A percentile compares a stretch with the other conserved stretches of the same genome.
These are phyloP conservation scores for Nematodospora valgi DNA, from an alignment of 805 yeast species.

Conservation along the genomic window DNA sequence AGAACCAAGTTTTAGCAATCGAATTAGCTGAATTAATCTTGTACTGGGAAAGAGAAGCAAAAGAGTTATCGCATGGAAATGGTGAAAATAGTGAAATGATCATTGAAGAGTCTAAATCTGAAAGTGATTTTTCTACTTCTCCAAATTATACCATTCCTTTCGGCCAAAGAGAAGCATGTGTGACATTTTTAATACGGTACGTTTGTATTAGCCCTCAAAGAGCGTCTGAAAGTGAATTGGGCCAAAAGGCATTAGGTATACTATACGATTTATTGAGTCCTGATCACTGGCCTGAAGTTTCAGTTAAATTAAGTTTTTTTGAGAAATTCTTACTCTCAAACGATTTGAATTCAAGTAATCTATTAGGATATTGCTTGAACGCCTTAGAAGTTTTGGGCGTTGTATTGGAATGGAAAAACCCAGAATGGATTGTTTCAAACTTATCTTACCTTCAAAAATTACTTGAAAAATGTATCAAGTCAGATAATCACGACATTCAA, in stretches of 20 bases:
- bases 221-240: conserved; percentile 78
- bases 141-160: conserved; percentile 62
- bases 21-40: conserved; percentile 84
- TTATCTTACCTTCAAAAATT: conserved; percentile 66
- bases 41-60: conserved; percentile 68
- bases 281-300: conserved; percentile 81
- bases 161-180: conserved; percentile 82
- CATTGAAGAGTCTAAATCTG: conserved; percentile 11
- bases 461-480: conserved; percentile 74
- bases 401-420: conserved; percentile 71
- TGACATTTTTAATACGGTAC: conserved; percentile 82
- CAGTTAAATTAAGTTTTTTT: conserved; percentile 81
- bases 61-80: conserved; percentile 2
- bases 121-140: conserved; percentile 42
- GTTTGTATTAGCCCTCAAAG: conserved; percentile 83
- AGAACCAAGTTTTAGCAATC: conserved; percentile 81
- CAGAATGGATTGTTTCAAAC: conserved; percentile 77
- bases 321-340: conserved; percentile 81
- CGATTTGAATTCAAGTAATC: conserved; percentile 65
- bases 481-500: conserved; percentile 84
- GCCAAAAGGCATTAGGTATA: conserved; percentile 77
- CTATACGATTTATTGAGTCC: conserved; percentile 70
- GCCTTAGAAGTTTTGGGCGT: conserved; percentile 87
- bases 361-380: conserved; percentile 78
- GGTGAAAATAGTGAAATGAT: conserved; percentile 7